Evolutionary conservation across 257 asterid genomes (phyloP), one percentile per base, ranked within the genome.

Genomic region (Echium plantagineum): DNA sequence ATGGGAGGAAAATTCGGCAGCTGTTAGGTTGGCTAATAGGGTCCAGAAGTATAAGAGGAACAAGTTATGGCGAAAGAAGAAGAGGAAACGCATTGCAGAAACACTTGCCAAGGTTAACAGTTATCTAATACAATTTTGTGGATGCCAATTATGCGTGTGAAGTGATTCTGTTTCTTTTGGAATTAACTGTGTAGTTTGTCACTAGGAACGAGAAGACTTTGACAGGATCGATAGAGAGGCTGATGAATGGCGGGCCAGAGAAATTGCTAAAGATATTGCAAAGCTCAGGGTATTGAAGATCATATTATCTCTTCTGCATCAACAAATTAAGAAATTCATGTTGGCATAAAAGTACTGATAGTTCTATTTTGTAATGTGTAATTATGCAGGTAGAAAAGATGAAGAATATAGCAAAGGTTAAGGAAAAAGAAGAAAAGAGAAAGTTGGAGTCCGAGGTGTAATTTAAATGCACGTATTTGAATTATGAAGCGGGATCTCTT

Each of bases 1-100:
- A 10, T 90, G 96, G 98, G 98, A 90, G 71, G 96, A 90, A 67
- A 90, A 87, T 73, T 87, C 86, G 60, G 91, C 86, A 21, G 75
- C 70, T 20, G 70, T 74, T 53, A 79, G 84, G 71, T 68, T 84
- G 63, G 86, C 83, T 5, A 82, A 91, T 75, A 80, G 78, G 69
- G 64, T 72, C 65, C 79, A 81, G 63, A 91, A 91, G 84, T 72
- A 81, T 71, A 88, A 79, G 72, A 80, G 96, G 69, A 88, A 91
- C 74, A 91, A 84, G 63, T 77, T 74, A 57, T 91, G 98, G 98
- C 85, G 90, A 38, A 83, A 71, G 68, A 75, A 86, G 82, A 91
- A 88, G 78, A 76, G 96, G 77, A 83, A 68, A 63, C 78, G 75
- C 35, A 38, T 85, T 48, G 93, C 94, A 0, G 90, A 88, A 67